These are phyloP conservation scores for Colletotrichum cuscutae DNA, from an alignment of 2,329 filamentous ascomycete genomes.

Conservation along the genomic window DNA sequence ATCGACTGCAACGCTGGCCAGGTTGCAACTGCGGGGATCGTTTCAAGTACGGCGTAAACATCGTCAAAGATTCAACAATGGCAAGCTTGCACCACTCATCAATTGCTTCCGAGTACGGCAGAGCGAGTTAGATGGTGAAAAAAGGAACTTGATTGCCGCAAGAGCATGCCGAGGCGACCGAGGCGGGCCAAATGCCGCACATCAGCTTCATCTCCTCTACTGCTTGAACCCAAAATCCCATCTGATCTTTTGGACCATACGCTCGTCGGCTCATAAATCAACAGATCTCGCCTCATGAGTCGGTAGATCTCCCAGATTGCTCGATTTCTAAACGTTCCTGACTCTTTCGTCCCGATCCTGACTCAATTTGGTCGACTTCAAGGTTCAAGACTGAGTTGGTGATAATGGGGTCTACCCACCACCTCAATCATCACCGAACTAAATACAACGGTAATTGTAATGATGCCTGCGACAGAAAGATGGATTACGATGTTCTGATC, in stretches of 20 bases:
- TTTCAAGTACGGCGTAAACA: background rate
- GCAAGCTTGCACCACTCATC: background rate
- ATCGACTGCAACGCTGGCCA: background rate
- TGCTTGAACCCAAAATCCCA: background rate
- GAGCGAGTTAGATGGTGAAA: too few species aligned
- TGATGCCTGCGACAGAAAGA: background rate
- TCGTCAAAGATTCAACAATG: background rate
- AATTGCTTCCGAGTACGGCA: too few species aligned
- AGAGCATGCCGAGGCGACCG: background rate
- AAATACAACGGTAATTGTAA: background rate
- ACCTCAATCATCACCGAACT: background rate
- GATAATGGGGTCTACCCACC: conserved; percentile 12
- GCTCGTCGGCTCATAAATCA: background rate
- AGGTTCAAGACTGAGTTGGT: conserved; percentile 9
- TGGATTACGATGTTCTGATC: conserved; percentile 38
- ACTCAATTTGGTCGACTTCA: background rate
- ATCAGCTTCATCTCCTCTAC: background rate
- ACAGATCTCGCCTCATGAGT: background rate
- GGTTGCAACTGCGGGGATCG: background rate
- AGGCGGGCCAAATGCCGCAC: conserved; percentile 1
- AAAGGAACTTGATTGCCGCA: background rate
- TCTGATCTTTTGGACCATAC: conserved; percentile 2
- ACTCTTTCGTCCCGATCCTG: background rate
- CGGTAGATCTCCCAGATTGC: background rate
- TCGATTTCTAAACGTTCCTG: background rate